phyloP scores from a whole-genome alignment of 345 rosid genomes.

The Eucalyptus pumila region DNA sequence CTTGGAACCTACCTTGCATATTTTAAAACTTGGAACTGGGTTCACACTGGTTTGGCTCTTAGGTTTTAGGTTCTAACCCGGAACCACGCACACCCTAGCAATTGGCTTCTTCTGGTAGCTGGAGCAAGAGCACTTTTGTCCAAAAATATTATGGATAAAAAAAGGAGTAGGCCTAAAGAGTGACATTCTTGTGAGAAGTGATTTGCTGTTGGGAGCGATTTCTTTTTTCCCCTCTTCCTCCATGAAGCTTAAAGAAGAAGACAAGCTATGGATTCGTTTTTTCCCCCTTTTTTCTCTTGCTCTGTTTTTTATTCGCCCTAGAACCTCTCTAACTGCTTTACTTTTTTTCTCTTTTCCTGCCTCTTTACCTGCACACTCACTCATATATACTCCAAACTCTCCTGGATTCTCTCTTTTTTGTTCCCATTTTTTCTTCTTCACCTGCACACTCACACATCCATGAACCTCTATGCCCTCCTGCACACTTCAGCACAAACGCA shows the following conservation, averaged over 20 bases:
- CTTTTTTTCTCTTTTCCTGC: background rate
- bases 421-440: background rate
- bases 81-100: no score
- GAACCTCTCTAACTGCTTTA: background rate
- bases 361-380: background rate
- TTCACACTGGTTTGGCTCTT: background rate
- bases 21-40: no score
- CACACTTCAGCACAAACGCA: background rate
- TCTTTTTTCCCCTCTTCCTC: background rate
- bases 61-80: no score
- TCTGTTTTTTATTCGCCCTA: background rate
- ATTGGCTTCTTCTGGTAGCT: background rate
- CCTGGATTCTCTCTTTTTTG: background rate
- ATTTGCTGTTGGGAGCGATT: background rate
- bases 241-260: background rate
- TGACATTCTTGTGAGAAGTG: background rate
- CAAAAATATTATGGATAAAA: background rate
- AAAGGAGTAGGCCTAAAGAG: background rate
- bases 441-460: background rate
- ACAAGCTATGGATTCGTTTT: background rate
- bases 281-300: background rate
- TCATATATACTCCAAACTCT: background rate
- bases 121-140: background rate
- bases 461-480: background rate
- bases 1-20: no score